Conservation (phyloP, 257 asterid species). For the Verbena officinalis region DNA sequence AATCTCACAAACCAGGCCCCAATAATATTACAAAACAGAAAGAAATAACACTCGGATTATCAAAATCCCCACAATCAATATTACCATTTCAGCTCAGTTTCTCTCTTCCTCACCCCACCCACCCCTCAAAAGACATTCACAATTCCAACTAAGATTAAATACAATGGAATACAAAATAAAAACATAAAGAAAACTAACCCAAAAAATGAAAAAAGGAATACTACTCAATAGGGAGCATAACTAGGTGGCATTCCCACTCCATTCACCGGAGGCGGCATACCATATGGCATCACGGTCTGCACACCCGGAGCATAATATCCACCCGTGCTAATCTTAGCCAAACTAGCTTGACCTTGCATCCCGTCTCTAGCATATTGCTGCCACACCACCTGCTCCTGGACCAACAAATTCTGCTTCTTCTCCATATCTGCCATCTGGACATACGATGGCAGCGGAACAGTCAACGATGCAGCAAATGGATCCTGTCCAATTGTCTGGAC, state of each 20-base stretch:
- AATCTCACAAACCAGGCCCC: slow-evolving; percentile 28
- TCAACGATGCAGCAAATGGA: slow-evolving; percentile 79
- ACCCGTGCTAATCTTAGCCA: slow-evolving; percentile 62
- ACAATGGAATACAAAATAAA: slow-evolving; percentile 26
- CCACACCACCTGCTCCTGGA: slow-evolving; percentile 85
- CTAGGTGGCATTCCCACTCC: slow-evolving; percentile 60
- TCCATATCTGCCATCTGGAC: slow-evolving; percentile 92
- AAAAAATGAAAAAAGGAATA: too few species aligned
- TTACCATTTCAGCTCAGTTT: slow-evolving; percentile 38
- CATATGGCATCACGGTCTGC: slow-evolving; percentile 57
- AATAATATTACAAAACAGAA: slow-evolving; percentile 37
- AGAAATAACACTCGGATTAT: slow-evolving; percentile 40
- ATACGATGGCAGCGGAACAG: slow-evolving; percentile 71
- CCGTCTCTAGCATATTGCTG: slow-evolving; percentile 74
- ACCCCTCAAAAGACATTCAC: slow-evolving; percentile 45
- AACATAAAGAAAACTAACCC: slow-evolving; percentile 26
- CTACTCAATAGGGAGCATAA: slow-evolving; percentile 53
- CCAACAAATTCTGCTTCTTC: slow-evolving; percentile 70
- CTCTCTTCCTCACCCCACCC: slow-evolving; percentile 37
- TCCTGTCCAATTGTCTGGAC: slow-evolving; percentile 66
- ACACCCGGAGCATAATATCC: slow-evolving; percentile 63
- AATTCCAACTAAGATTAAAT: slow-evolving; percentile 42
- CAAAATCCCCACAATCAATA: slow-evolving; percentile 37
- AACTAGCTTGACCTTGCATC: slow-evolving; percentile 77
- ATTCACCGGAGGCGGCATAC: slow-evolving; percentile 76